Evolutionary conservation across 148 eudicot genomes (phyloP).

Genomic region (Vaccinium macrocarpon): DNA sequence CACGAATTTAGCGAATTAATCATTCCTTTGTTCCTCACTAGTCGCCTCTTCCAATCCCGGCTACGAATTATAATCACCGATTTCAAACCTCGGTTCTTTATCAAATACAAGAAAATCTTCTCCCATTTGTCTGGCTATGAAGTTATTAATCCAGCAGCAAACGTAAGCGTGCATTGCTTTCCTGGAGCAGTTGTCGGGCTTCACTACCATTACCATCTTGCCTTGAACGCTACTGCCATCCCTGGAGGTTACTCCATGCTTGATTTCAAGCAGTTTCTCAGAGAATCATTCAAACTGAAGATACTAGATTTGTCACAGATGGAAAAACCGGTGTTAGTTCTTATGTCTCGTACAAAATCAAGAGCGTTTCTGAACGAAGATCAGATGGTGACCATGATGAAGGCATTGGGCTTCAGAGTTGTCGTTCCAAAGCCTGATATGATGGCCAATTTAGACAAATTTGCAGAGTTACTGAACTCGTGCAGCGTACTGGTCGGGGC

Average conservation of each 20-base stretch:
- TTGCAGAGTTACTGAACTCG: constrained; percentile 36
- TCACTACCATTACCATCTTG: constrained; percentile 37
- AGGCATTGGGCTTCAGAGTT: constrained; percentile 42
- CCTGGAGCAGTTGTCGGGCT: constrained; percentile 57
- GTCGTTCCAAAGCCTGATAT: constrained; percentile 12
- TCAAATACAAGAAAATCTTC: constrained; percentile 32
- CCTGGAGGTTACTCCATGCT: constrained; percentile 38
- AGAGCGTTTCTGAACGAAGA: constrained; percentile 43
- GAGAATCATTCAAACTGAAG: constrained; percentile 28
- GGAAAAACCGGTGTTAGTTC: constrained; percentile 27
- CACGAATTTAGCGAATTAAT: constrained; percentile 56
- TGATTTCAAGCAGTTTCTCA: constrained; percentile 40
- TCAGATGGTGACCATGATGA: constrained; percentile 38
- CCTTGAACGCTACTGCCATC: constrained; percentile 24
- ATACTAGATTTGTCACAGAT: constrained; percentile 9
- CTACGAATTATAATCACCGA: constrained; percentile 41
- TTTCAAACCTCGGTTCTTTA: constrained; percentile 29
- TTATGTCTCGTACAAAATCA: constrained; percentile 43
- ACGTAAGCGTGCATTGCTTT: constrained; percentile 49
- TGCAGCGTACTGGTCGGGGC: constrained; percentile 52
- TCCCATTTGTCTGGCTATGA: constrained; percentile 35
- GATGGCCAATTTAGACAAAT: constrained; percentile 30
- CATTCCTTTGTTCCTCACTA: constrained; percentile 57
- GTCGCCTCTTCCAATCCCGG: constrained; percentile 33
- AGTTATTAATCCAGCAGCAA: constrained; percentile 27